Evolutionary conservation across 2,329 filamentous ascomycete species (phyloP), one percentile per base, ranked within the genome.

Genomic region (Verticillium isaacii): DNA sequence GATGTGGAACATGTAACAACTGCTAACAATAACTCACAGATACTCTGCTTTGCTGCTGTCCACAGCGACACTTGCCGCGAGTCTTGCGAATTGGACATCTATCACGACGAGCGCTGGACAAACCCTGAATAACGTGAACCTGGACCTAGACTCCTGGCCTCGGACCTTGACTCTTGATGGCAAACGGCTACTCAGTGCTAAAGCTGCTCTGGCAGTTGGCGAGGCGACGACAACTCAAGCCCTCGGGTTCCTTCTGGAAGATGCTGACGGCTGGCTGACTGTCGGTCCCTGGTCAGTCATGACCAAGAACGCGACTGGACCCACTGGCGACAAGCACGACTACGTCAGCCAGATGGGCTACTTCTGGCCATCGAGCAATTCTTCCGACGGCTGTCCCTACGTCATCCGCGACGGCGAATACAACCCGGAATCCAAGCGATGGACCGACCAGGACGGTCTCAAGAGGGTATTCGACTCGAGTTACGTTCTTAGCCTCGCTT

Each of bases 201-300:
- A 56, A n/a, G 54, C 32, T 5, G 54, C 54, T 5, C 32, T 56
- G 54, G 54, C 54, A 11, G 54, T 56, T 11, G 54, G 54, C 15
- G 54, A 56, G 54, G 12, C 32, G 12, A n/a, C 54, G 14, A 56
- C 54, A 12, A 56, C 54, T 29, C 34, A 56, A n/a, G 54, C 54
- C 7, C 54, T 56, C 12, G 32, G 8, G 12, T 56, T 29, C 25
- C 54, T 56, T 12, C 54, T 56, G 11, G 25, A 56, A 12, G 54
- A 34, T 32, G 29, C 54, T 12, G 54, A 56, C 32, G 54, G 54
- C 8, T 71, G 69, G 68, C 64, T 71, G 9, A 34, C 37, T 11
- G 57, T 68, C 19, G 69, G 69, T 1, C 70, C 70, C 3, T 71
- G 66, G 68, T 66, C 69, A 2, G 70, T 71, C 25, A 68, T 63